Evolutionary conservation across 1,139 yeast genomes (phyloP), one percentile per base, ranked within the genome.

Genomic region (Kodamaea arcana): DNA sequence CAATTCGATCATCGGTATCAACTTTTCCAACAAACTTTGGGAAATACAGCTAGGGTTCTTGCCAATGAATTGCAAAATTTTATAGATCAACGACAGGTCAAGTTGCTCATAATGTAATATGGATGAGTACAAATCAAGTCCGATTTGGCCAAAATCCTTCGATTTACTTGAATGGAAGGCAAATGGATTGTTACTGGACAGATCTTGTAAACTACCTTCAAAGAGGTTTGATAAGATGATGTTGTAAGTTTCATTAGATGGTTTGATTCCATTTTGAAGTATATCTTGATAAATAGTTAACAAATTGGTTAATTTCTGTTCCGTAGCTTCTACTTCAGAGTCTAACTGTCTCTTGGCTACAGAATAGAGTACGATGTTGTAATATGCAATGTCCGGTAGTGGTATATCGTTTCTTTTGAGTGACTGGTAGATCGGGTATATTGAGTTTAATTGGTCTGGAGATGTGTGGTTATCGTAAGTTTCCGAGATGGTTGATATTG

Each of bases 281-380:
- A 81, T 58, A 48, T 81, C 88, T 36, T 82, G 84, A 52, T 83
- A 83, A 26, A 81, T 77, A 12, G 79, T 80, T 42, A 83, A 60
- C 40, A 83, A 53, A 35, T 70, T 75, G 3, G 85, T 81, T 48
- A 82, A 63, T 47, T 60, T 59, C 16, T 52, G 45, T 43, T 69
- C 75, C 12, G 63, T 56, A 14, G 60, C 56, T 21, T 50, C 56
- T 5, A 62, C 36, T 9, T 52, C 56, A 6, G 44, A 33, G 38
- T 67, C 66, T 29, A 66, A 46, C 0, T 56, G 38, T 40, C 75
- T 51, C 27, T 39, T 28, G 1, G 54, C 40, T 2, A 69, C 53
- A n/a, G 73, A 66, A 20, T 43, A 38, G 37, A 69, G 53, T 3
- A 69, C 65, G 4, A 59, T 49, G 44, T 69, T 68, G 51, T 65